Percentiles rank a stretch among this genome's conserved stretches.
Conservation (phyloP, 768 basidiomycete species). For the Cystobasidiopsis lactophilus region DNA sequence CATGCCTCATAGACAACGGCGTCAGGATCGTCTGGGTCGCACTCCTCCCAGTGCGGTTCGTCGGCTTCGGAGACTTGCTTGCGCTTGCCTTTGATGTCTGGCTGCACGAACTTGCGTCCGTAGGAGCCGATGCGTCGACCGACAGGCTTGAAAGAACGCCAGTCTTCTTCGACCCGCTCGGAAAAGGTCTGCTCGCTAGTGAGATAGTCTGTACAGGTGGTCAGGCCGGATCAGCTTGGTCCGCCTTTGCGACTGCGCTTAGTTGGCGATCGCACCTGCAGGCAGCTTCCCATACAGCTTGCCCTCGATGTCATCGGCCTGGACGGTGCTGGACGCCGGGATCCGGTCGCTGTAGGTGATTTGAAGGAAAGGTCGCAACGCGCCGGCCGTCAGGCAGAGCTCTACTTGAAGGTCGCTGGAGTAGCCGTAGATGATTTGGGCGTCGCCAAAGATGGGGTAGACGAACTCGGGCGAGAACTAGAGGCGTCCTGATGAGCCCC, state of each 20-base stretch:
- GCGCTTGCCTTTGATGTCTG: conserved; percentile 31
- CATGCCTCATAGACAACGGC: conserved; percentile 68
- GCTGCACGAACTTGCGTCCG: conserved; percentile 32
- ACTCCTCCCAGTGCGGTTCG: conserved; percentile 13
- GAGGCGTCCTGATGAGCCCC: neutral
- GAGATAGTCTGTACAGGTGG: conserved; percentile 37
- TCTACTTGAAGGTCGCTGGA: conserved; percentile 50
- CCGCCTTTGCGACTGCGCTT: neutral
- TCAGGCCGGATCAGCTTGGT: conserved; percentile 2
- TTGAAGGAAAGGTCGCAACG: conserved; percentile 50
- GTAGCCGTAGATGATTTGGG: conserved; percentile 92
- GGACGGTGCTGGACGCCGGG: conserved; percentile 32
- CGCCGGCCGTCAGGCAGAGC: conserved; percentile 68
- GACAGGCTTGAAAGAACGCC: conserved; percentile 48
- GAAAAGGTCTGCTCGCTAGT: conserved; percentile 46
- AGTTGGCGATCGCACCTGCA: conserved; percentile 32
- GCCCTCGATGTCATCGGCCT: conserved; percentile 70
- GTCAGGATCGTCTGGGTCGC: conserved; percentile 35
- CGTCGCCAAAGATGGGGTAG: conserved; percentile 90
- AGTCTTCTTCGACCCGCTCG: conserved; percentile 50
- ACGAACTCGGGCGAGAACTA: conserved; percentile 72
- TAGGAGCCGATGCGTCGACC: conserved; percentile 62
- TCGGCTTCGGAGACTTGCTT: conserved; percentile 31
- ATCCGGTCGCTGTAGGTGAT: conserved; percentile 48
- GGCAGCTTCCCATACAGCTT: conserved; percentile 57